phyloP scores from a whole-genome alignment of 2,329 filamentous ascomycete species.

The Sclerotinia glacialis region DNA sequence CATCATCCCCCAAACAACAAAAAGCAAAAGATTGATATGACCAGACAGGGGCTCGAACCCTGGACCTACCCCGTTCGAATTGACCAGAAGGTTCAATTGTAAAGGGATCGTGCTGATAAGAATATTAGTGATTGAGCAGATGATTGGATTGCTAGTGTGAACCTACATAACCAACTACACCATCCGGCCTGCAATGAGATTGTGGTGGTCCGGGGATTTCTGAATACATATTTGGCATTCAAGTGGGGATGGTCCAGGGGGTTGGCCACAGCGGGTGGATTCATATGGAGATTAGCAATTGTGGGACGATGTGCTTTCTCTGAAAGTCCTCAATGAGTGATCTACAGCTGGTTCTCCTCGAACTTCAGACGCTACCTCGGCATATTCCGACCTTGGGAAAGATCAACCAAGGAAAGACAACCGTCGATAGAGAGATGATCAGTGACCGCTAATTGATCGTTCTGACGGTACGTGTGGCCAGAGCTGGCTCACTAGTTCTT shows the following conservation, averaged over 20 bases:
- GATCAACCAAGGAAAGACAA: too few species aligned
- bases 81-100: not conserved
- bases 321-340: too few species aligned
- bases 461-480: too few species aligned
- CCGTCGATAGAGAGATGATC: too few species aligned
- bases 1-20: not conserved
- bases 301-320: too few species aligned
- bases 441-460: too few species aligned
- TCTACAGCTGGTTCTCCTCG: too few species aligned
- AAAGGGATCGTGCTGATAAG: not conserved
- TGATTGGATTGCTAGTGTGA: too few species aligned
- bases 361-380: too few species aligned
- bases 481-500: not conserved
- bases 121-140: too few species aligned
- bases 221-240: not conserved
- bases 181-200: constrained; percentile 4
- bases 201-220: accelerated
- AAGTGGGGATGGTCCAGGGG: not conserved
- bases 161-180: constrained; percentile 15
- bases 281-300: not conserved
- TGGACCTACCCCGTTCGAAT: constrained; percentile 1
- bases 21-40: not conserved
- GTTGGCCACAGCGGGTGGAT: not conserved
- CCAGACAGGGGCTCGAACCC: constrained; percentile 15
- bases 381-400: too few species aligned